Base-by-base conservation (phyloP, 805 yeast species). In the Ogataea pini region DNA sequence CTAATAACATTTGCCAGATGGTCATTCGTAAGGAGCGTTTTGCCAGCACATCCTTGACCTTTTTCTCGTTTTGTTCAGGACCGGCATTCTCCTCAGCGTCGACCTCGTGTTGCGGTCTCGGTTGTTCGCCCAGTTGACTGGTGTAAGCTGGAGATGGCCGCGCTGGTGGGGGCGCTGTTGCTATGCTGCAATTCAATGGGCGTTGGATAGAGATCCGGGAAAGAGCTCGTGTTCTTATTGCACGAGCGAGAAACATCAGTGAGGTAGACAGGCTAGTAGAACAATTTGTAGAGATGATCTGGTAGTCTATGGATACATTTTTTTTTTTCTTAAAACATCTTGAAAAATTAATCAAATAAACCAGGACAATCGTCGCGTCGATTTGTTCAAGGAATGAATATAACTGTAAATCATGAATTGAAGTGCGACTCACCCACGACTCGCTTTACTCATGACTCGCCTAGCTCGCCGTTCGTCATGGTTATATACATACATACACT, bases 21-120 rank as follows among this genome's bases (percentile, higher is more conserved):
- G 67, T 62, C 65, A 65, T 65, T 43, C 62, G 58, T 20, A 63
- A 51, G 9, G 69, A 65, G 44, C 69, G 56, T 39, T 55, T 51
- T 13, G 48, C 56, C 57, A 61, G 55, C 4, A 52, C 55, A 20
- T 56, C 59, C 28, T 57, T 56, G 5, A 62, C 48, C 33, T 46
- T 43, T 14, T 49, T 44, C 50, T 58, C 60, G 19, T 58, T 63
- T 27, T 54, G 56, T 1, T 49, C 14, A 6, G 12, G 56, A 12
- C 57, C 56, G 20, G 36, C 50, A n/a, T 34, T 27, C 18, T 40
- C 41, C 29, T 41, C 52, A 17, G 38, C 54, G 6, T 44, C 52
- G n/a, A 44, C 42, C 12, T 25, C 31, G 2, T 42, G 41, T 14
- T 36, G 46, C 7, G 61, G 62, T n/a, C 41, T 50, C 9, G 69